Percentiles rank a stretch among this genome's conserved stretches.
Evolutionary conservation across 2,329 filamentous ascomycete genomes (phyloP).

Genomic region (Penicillium capsulatum): DNA sequence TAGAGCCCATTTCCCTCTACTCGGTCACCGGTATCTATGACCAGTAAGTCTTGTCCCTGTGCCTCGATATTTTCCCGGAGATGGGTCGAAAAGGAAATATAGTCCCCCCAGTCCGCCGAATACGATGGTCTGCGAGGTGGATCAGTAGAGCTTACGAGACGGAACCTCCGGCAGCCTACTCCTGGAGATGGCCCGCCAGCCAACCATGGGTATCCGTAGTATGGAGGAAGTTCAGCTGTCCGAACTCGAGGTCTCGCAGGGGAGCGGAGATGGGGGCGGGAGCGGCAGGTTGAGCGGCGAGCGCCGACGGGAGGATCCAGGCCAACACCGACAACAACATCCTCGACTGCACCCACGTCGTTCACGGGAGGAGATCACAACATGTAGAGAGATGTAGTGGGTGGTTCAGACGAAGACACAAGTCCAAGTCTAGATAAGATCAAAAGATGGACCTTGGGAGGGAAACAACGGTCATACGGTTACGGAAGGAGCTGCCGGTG

Average conservation of each 20-base stretch:
- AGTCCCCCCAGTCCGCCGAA: conserved; percentile 96
- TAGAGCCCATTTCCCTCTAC: conserved; percentile 94
- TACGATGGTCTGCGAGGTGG: conserved; percentile 66
- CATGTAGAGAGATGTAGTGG: too few relatives aligned
- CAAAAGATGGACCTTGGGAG: conserved; percentile 8
- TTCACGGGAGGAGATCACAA: too few relatives aligned
- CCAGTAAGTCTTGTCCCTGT: conserved; percentile 74
- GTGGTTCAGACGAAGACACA: too few relatives aligned
- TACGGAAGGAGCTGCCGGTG: conserved; percentile 37
- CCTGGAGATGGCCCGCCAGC: conserved; percentile 88
- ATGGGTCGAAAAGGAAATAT: conserved; percentile 84
- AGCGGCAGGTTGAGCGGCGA: conserved; percentile 71
- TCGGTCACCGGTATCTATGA: conserved; percentile 92
- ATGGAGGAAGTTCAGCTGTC: conserved; percentile 94
- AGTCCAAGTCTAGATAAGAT: too few relatives aligned
- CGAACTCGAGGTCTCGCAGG: conserved; percentile 80
- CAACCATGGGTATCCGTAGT: conserved; percentile 96
- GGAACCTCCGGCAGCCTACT: conserved; percentile 51
- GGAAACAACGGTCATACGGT: conserved; percentile 8
- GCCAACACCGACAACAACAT: conserved; percentile 19
- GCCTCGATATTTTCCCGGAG: conserved; percentile 74
- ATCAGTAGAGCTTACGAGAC: conserved; percentile 16
- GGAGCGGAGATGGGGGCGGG: conserved; percentile 73
- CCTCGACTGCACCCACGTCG: neutral
- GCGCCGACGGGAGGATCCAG: conserved; percentile 26